phyloP scores from a whole-genome alignment of 257 asterid genomes.

The Nicotiana knightiana region DNA sequence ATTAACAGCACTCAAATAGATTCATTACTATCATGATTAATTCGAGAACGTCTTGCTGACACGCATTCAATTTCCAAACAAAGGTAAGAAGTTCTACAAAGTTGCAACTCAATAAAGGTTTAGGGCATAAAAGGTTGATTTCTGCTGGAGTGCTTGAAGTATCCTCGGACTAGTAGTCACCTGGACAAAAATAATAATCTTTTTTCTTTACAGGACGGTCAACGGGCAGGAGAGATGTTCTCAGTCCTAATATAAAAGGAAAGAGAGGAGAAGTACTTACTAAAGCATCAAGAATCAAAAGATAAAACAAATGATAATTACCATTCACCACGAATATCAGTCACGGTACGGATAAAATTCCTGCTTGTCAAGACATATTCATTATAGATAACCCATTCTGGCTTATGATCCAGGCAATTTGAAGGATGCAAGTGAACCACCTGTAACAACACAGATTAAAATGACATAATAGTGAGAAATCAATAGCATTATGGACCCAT shows the following conservation, averaged over 20 bases:
- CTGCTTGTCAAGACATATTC: slow-evolving; percentile 90
- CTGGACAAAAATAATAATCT: neutral
- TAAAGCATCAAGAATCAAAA: neutral
- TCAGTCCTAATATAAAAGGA: neutral
- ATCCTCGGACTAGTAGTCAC: neutral
- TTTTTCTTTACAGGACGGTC: neutral
- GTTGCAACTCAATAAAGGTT: neutral
- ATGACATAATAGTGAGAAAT: neutral
- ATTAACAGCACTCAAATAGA: neutral
- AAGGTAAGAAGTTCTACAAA: neutral
- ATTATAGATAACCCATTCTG: slow-evolving; percentile 95
- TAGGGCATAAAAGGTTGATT: neutral
- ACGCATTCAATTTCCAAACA: neutral
- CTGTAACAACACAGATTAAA: slow-evolving; percentile 24
- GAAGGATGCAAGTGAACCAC: slow-evolving; percentile 94
- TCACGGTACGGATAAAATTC: slow-evolving; percentile 89
- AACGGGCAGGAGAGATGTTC: neutral
- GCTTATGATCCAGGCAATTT: slow-evolving; percentile 90
- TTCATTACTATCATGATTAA: neutral
- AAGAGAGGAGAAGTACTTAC: neutral
- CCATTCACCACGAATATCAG: slow-evolving; percentile 97
- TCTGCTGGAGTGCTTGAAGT: neutral
- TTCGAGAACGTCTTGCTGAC: neutral
- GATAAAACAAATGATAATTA: slow-evolving; percentile 17
- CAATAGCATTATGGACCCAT: neutral